phyloP scores from a whole-genome alignment of 192 early-diverging fungal genomes.

The Coemansia sp. region DNA sequence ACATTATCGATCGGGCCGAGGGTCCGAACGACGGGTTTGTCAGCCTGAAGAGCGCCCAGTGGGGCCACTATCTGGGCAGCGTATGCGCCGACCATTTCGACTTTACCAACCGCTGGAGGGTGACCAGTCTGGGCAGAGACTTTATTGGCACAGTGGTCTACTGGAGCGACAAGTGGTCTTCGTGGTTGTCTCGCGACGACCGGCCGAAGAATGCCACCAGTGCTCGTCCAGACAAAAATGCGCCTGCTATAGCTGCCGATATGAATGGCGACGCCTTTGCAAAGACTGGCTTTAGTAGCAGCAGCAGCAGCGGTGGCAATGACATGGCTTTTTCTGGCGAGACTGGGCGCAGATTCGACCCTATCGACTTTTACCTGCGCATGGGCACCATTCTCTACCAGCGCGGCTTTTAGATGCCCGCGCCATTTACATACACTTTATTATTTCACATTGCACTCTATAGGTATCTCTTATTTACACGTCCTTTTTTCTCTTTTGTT shows the following conservation, averaged over 20 bases:
- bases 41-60: slow-evolving; percentile 72
- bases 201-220: neutral
- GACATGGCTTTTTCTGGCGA: slow-evolving; percentile 2
- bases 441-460: slow-evolving; percentile 3
- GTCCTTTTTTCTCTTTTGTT: neutral
- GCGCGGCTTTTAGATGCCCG: slow-evolving; percentile 55
- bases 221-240: neutral
- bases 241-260: neutral
- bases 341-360: slow-evolving; percentile 54
- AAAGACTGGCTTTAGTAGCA: neutral
- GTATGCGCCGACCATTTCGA: slow-evolving; percentile 88
- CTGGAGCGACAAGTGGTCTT: slow-evolving; percentile 46
- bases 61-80: slow-evolving; percentile 83
- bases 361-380: slow-evolving; percentile 69
- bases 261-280: neutral
- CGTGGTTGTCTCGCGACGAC: slow-evolving; percentile 31
- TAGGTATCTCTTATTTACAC: neutral
- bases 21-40: slow-evolving; percentile 95
- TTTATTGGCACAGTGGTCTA: slow-evolving; percentile 40
- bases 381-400: slow-evolving; percentile 64
- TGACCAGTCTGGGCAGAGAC: slow-evolving; percentile 36
- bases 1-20: slow-evolving; percentile 72
- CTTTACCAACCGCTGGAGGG: slow-evolving; percentile 59
- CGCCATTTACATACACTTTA: neutral
- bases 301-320: neutral